phyloP scores from a whole-genome alignment of 805 yeast genomes.

The Jamesozyma jinghongensis region DNA sequence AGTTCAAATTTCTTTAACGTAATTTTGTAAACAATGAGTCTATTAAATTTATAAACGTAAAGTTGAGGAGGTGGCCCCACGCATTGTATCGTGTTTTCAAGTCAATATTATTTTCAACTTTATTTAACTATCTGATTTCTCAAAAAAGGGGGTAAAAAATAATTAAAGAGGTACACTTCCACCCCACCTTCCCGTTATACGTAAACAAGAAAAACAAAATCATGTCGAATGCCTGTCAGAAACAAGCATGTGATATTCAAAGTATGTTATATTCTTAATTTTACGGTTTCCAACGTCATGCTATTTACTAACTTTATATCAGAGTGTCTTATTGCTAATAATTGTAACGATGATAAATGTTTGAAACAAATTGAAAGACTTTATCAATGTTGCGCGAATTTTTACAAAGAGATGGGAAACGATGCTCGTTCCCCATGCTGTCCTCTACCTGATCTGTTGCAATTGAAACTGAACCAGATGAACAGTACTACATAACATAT shows the following conservation, averaged over 20 bases:
- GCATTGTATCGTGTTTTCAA: too few relatives aligned
- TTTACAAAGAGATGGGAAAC: slow-evolving; percentile 52
- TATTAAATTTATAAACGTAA: too few relatives aligned
- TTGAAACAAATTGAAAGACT: slow-evolving; percentile 56
- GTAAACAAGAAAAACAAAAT: too few relatives aligned
- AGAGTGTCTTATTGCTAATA: slow-evolving; percentile 55
- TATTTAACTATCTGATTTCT: too few relatives aligned
- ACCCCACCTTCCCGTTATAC: not conserved
- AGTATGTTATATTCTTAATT: too few relatives aligned
- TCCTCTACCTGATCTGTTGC: slow-evolving; percentile 44
- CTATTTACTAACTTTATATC: not conserved
- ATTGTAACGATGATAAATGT: slow-evolving; percentile 70
- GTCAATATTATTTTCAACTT: too few relatives aligned
- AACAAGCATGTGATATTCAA: slow-evolving; percentile 77
- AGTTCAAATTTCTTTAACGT: too few relatives aligned
- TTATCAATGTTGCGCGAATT: slow-evolving; percentile 64
- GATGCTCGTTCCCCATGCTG: slow-evolving; percentile 65
- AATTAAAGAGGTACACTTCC: not conserved
- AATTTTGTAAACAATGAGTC: too few relatives aligned
- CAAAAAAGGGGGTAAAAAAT: too few relatives aligned
- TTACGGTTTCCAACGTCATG: too few relatives aligned
- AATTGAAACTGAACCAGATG: slow-evolving; percentile 13
- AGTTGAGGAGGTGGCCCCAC: too few relatives aligned
- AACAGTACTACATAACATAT: not conserved
- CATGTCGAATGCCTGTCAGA: slow-evolving; percentile 47